These are phyloP conservation scores for Phytophthora idaei DNA, from an alignment of 352 stramenopile genomes.

Conservation along the genomic window DNA sequence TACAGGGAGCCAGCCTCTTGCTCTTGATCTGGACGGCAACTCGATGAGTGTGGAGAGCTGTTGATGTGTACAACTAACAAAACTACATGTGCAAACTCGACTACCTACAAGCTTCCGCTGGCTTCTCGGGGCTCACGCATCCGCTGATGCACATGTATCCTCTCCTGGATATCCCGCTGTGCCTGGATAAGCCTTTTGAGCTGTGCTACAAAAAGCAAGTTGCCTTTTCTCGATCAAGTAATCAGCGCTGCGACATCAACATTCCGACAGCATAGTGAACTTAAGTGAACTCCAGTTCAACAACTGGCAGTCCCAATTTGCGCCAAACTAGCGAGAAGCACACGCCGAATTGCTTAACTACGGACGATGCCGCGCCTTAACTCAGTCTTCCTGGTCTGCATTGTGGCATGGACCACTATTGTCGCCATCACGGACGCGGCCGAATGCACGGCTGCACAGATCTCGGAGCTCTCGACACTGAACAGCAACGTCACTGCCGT, in stretches of 20 bases:
- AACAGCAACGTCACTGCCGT: slow-evolving; percentile 33
- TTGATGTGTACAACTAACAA: slow-evolving; percentile 2
- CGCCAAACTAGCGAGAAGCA: slow-evolving; percentile 3
- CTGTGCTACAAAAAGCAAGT: slow-evolving; percentile 4
- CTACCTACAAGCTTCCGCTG: no score
- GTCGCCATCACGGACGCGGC: slow-evolving; percentile 7
- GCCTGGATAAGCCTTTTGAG: not conserved
- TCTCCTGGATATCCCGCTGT: not conserved
- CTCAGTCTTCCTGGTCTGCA: not conserved
- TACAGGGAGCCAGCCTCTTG: slow-evolving; percentile 10
- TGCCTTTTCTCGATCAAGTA: slow-evolving; percentile 19
- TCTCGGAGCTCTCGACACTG: slow-evolving; percentile 28
- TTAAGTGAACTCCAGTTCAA: not conserved
- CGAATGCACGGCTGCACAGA: slow-evolving; percentile 33
- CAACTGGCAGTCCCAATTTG: slow-evolving; percentile 16
- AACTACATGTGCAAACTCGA: not conserved
- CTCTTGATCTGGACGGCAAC: slow-evolving; percentile 10
- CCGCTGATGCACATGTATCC: no score
- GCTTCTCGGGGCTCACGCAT: no score
- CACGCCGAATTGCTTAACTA: not conserved
- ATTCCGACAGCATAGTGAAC: slow-evolving; percentile 5
- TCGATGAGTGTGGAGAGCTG: slow-evolving; percentile 1
- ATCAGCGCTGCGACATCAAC: slow-evolving; percentile 9
- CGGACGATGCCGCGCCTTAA: not conserved
- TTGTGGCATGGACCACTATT: not conserved